Evolutionary conservation across 2,329 filamentous ascomycete species (phyloP).

Genomic region (Thelonectria blattea): DNA sequence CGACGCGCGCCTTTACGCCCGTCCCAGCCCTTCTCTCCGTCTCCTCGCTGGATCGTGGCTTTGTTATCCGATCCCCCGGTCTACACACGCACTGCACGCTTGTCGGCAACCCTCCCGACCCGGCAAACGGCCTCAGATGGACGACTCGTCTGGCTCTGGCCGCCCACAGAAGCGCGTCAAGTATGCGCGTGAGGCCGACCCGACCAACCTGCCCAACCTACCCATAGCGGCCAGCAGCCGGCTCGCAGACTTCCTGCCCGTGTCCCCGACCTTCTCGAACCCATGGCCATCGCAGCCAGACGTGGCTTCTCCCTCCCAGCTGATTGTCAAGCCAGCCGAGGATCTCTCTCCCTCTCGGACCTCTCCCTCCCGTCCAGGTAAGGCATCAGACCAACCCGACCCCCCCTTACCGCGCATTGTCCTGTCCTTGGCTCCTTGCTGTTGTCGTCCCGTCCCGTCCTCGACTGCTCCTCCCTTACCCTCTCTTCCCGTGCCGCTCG

Average conservation of each 20-base stretch:
- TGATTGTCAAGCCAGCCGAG: slow-evolving; percentile 29
- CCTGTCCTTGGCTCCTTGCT: neutral
- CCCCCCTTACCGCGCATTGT: neutral
- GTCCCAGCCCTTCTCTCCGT: slow-evolving; percentile 24
- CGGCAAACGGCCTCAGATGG: slow-evolving; percentile 33
- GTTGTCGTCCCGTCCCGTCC: neutral
- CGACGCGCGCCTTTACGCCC: slow-evolving; percentile 27
- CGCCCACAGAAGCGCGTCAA: slow-evolving; percentile 40
- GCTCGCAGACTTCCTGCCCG: slow-evolving; percentile 16
- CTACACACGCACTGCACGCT: slow-evolving; percentile 22
- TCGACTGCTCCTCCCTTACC: no score
- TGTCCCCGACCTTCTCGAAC: slow-evolving; percentile 27
- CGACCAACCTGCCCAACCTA: slow-evolving; percentile 25
- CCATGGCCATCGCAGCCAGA: slow-evolving; percentile 26
- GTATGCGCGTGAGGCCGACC: slow-evolving; percentile 30
- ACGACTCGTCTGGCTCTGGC: slow-evolving; percentile 33
- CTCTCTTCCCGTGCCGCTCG: slow-evolving; percentile 1
- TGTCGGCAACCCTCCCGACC: slow-evolving; percentile 26
- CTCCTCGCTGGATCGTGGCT: slow-evolving; percentile 18
- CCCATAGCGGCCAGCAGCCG: slow-evolving; percentile 25
- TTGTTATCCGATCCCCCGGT: slow-evolving; percentile 29
- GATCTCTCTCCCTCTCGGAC: slow-evolving; percentile 27
- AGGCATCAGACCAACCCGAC: slow-evolving; percentile 32
- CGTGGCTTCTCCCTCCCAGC: slow-evolving; percentile 33
- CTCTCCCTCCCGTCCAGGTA: slow-evolving; percentile 29